These are phyloP conservation scores for Cyphellophora europaea DNA, from an alignment of 2,329 filamentous ascomycete genomes.

Conservation along the genomic window DNA sequence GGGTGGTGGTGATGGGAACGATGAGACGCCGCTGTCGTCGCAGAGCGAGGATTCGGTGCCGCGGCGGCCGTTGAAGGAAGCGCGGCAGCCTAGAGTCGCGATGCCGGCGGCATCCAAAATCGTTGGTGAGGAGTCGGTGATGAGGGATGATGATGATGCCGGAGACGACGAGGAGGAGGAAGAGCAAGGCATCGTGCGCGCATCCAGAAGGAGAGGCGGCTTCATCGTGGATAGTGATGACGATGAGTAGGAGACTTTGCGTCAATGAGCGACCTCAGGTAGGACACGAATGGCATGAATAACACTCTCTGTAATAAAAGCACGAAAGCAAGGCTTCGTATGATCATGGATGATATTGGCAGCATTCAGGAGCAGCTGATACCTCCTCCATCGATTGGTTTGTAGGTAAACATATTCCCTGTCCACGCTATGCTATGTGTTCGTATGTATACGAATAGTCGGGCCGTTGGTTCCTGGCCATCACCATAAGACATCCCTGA, in stretches of 20 bases:
- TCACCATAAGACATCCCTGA: no score
- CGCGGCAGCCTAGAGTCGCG: constrained; percentile 5
- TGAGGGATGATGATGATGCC: constrained; percentile 4
- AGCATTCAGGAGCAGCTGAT: no score
- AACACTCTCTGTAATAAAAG: no score
- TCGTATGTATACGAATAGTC: no score
- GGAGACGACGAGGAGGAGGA: constrained; percentile 11
- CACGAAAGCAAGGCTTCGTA: no score
- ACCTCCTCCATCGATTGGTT: no score
- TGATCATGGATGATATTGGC: no score
- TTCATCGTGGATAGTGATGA: constrained; percentile 20
- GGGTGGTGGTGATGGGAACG: constrained; percentile 16
- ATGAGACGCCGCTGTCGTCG: constrained; percentile 21
- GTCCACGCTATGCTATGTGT: no score
- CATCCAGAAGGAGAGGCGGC: constrained; percentile 9
- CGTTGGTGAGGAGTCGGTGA: constrained; percentile 1
- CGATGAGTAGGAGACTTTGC: constrained; percentile 16
- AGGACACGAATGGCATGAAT: no score
- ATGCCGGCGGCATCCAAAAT: not conserved
- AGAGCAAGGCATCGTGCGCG: not conserved
- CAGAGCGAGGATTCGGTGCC: constrained; percentile 7
- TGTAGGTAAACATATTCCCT: no score
- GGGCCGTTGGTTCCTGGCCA: no score
- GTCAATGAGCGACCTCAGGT: no score
- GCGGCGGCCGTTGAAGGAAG: constrained; percentile 5